Evolutionary conservation across 805 yeast genomes (phyloP), one percentile per base, ranked within the genome.

Genomic region (Pichia eremophila): DNA sequence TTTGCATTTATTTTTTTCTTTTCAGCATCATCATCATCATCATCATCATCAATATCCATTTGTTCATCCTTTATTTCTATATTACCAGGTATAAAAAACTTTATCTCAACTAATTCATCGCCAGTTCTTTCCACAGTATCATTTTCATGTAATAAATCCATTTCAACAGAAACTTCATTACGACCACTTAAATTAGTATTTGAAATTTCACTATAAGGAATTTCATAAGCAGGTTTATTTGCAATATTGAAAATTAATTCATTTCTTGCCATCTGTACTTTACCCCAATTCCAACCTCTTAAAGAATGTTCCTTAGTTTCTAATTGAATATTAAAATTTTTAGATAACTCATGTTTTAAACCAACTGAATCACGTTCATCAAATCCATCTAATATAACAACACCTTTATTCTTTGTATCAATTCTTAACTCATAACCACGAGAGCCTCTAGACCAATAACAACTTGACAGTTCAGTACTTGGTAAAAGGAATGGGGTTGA

Each of bases 251-350:
- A 90, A 29, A 87, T 78, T 64, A 93, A 71, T 65, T 93, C 99
- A 57, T 88, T 86, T 64, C 96, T 78, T 19, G 95, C 96, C 62
- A 93, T 78, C 63, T 90, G 96, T 15, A 91, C 74, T 54, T 83
- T 81, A 46, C 99, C 99, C 99, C 99, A 93, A 67, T 93, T 93
- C 99, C 99, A 93, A 32, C 99, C 99, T 69, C 96, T 79, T 54
- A 93, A 70, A 5, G 96, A 85, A 66, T 93, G 99, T 58, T 91
- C 98, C 58, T 75, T 79, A 52, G 77, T 83, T 57, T 93, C 98
- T 49, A 93, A 73, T 47, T 77, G 77, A 40, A 86, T 70, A 46
- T 67, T 72, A 65, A 89, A 87, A 59, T 84, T 77, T 55, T 89
- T 73, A 60, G 85, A 89, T 55, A 93, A 72, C 55, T 90, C 95